Evolutionary conservation across 164 flowering plant genomes (phyloP), one percentile per base, ranked within the genome.

Genomic region (Aristolochia contorta): DNA sequence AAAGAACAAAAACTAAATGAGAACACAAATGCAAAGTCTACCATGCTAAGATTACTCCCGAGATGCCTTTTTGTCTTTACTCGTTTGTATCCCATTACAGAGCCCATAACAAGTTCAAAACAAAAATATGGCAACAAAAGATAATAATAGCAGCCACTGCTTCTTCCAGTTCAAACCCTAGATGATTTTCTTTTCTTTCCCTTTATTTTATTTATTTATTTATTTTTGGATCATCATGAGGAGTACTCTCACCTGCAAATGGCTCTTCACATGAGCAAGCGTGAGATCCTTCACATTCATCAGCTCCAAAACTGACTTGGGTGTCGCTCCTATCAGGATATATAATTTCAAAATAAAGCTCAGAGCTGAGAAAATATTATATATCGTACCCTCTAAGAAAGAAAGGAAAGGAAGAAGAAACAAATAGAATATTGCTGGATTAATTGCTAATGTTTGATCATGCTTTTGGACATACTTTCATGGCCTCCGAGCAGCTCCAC

Each of bases 401-500:
- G 58, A 8, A 47, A 16, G 30, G 41, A 37, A 47, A 55, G 58
- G 20, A n/a, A 57, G 23, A 22, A 37, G 21, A n/a, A 37, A 4
- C 18, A 23, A n/a, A 15, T 18, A 10, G 22, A 10, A 50, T 3
- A 49, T 23, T 37, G 37, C 14, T 50, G 14, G 12, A 1, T 37
- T 37, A 10, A 27, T 5, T 2, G 5, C 30, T 27, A 27, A 27
- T 27, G 5, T 27, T 27, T 27, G 30, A 27, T 37, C 12, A 37
- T 1, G 43, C 43, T 3, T 4, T 10, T 37, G 4, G 3, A 22
- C 74, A 67, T 85, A 92, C 98, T 83, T 69, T 89, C 97, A 80
- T 93, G 97, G 60, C 98, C 98, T 5, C 98, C 98, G 25, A 93
- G 96, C 43, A 93, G 91, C 82, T 87, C 90, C 24, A 93, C 97